Base-by-base conservation (phyloP, 2,329 filamentous ascomycete genomes). In the Fonsecaea multimorphosa region DNA sequence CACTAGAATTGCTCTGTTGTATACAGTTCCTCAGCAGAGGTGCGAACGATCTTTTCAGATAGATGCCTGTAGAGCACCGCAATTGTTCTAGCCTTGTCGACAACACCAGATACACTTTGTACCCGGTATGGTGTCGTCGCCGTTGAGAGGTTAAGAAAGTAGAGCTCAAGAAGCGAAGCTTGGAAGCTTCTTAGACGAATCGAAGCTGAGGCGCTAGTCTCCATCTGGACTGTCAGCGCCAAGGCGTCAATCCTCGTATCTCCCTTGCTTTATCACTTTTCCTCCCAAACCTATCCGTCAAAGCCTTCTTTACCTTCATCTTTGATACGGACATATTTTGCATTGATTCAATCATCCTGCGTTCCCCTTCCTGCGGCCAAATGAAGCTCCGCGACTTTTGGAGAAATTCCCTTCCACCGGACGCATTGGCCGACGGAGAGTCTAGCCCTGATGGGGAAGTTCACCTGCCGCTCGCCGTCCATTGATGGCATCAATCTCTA, bases 371-470 rank as follows among this genome's bases (percentile, higher is more conserved):
- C 79, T 11, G 74, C 73, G 91, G 27, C 91, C 91, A 75, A 94
- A 89, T 51, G 86, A 86, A 51, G 90, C 91, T 24, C 87, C 82
- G n/a, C 86, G 86, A 75, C 19, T 49, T 49, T 49, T 22, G 44
- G 19, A 49, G 19, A 24, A 49, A 3, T 49, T 24, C 19, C 12
- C 22, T 49, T 49, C 44, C 44, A 49, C 44, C 44, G 44, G 44
- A 49, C 44, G 44, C 11, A 22, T 24, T 49, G 19, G 24, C 44
- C 44, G 44, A 19, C 44, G 44, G 44, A 49, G 19, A 93, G 79
- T 76, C 94, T 94, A 2, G 90, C 92, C 36, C 91, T 83, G 74
- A 94, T 91, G 87, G 93, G 91, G 66, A 93, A 79, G 44, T 12
- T 24, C 19, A 11, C 19, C 6, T 49, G 19, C 11, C 22, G 22